Evolutionary conservation across 495 filamentous ascomycete genomes (phyloP).

Genomic region (Neurospora sp.): DNA sequence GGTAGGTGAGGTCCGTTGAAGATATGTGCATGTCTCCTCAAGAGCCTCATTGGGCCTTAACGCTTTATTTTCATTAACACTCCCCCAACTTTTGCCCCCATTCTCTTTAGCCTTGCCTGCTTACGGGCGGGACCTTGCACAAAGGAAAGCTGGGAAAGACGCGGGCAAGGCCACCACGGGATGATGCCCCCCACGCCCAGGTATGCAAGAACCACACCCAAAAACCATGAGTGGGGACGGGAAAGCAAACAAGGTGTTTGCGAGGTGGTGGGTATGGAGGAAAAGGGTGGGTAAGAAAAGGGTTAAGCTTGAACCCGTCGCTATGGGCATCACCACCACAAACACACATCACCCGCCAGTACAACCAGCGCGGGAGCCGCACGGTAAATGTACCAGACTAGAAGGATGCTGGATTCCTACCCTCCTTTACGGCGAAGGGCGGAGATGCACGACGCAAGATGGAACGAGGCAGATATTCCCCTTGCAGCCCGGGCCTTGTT

Average conservation of each 20-base stretch:
- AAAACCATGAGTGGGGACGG: not conserved
- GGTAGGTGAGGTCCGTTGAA: not conserved
- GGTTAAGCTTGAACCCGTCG: not conserved
- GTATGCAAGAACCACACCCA: not conserved
- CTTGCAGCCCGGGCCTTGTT: not conserved
- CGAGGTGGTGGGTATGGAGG: not conserved
- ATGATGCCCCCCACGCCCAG: not conserved
- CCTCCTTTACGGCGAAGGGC: not conserved
- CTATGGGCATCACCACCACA: not conserved
- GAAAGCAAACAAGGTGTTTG: not conserved
- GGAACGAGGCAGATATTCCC: not conserved
- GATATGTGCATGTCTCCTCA: not conserved
- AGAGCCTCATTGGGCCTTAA: not conserved
- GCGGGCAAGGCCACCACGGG: not conserved
- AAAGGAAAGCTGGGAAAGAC: not conserved
- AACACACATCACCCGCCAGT: not conserved
- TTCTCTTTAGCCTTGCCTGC: not conserved
- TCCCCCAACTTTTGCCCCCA: not conserved
- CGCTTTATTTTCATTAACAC: not conserved
- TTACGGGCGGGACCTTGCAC: not conserved
- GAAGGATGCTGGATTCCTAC: not conserved
- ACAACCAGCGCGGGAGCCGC: not conserved
- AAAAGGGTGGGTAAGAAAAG: not conserved
- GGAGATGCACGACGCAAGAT: not conserved
- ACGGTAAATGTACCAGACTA: not conserved